Conservation (phyloP, 441 rosid genomes). For the Francoa sonchifolia region DNA sequence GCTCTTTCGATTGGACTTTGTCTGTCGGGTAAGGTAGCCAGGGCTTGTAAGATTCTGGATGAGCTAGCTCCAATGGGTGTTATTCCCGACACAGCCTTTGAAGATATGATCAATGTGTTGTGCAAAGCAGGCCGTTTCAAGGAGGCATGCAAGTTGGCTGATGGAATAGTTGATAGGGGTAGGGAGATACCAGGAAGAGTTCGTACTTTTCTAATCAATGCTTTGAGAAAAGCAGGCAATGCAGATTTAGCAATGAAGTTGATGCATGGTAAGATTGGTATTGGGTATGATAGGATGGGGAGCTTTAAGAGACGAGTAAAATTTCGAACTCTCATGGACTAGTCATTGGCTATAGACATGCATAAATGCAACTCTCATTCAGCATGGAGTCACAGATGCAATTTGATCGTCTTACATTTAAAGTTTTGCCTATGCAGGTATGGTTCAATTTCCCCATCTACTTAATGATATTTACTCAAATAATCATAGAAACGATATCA, state of each 20-base stretch:
- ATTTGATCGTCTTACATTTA: too few relatives aligned
- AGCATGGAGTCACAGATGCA: too few relatives aligned
- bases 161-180: conserved; percentile 78
- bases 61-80: conserved; percentile 86
- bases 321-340: conserved; percentile 53
- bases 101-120: conserved; percentile 62
- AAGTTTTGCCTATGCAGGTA: too few relatives aligned
- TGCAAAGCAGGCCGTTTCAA: conserved; percentile 76
- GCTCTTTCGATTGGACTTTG: conserved; percentile 66
- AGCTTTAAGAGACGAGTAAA: conserved; percentile 68
- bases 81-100: conserved; percentile 64
- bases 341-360: too few relatives aligned
- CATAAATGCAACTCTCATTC: too few relatives aligned
- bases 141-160: conserved; percentile 84
- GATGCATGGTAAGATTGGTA: conserved; percentile 90
- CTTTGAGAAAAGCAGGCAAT: conserved; percentile 87
- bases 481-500: too few relatives aligned
- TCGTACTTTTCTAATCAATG: conserved; percentile 62
- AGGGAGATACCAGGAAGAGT: conserved; percentile 82
- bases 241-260: conserved; percentile 74
- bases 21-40: conserved; percentile 67
- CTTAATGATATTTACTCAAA: too few relatives aligned
- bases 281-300: conserved; percentile 70
- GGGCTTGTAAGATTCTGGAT: conserved; percentile 87
- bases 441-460: too few relatives aligned